Evolutionary conservation across 257 asterid species (phyloP).

Genomic region (Paraleonurus japonicus): DNA sequence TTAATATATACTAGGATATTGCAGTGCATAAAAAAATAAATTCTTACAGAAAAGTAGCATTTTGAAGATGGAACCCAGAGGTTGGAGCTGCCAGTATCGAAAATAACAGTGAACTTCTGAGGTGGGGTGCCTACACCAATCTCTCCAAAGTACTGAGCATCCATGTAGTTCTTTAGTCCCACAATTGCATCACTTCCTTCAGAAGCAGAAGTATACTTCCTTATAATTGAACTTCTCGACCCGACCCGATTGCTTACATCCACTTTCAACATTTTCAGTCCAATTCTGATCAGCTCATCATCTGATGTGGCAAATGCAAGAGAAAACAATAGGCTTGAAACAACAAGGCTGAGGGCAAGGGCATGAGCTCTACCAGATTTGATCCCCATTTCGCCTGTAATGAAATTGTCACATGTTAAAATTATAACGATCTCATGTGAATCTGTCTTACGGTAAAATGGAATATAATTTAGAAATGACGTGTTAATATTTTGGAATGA

Average conservation of each 20-base stretch:
- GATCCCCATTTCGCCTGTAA: too few species aligned
- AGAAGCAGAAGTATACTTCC: too few species aligned
- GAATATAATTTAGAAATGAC: too few species aligned
- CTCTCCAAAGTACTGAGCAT: slow-evolving; percentile 99
- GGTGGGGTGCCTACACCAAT: slow-evolving; percentile 90
- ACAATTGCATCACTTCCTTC: too few species aligned
- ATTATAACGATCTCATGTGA: too few species aligned
- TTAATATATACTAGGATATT: too few species aligned
- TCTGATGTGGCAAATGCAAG: slow-evolving; percentile 48
- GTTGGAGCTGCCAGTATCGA: slow-evolving; percentile 97
- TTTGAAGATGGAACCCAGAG: slow-evolving; percentile 93
- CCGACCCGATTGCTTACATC: slow-evolving; percentile 29
- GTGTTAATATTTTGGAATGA: too few species aligned
- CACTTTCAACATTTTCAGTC: slow-evolving; percentile 63
- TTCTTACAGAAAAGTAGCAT: slow-evolving; percentile 81
- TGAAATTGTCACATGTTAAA: too few species aligned
- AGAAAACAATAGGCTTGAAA: slow-evolving; percentile 53
- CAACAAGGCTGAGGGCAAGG: slow-evolving; percentile 38
- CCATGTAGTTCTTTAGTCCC: slow-evolving; percentile 82
- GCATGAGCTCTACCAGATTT: too few species aligned
- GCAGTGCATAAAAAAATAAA: too few species aligned
- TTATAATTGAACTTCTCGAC: background rate
- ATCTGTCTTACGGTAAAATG: too few species aligned
- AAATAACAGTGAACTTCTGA: slow-evolving; percentile 85
- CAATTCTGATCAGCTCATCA: slow-evolving; percentile 71